These are phyloP conservation scores for Trypanosoma scelopori DNA, from an alignment of 208 protist species.

Conservation along the genomic window DNA sequence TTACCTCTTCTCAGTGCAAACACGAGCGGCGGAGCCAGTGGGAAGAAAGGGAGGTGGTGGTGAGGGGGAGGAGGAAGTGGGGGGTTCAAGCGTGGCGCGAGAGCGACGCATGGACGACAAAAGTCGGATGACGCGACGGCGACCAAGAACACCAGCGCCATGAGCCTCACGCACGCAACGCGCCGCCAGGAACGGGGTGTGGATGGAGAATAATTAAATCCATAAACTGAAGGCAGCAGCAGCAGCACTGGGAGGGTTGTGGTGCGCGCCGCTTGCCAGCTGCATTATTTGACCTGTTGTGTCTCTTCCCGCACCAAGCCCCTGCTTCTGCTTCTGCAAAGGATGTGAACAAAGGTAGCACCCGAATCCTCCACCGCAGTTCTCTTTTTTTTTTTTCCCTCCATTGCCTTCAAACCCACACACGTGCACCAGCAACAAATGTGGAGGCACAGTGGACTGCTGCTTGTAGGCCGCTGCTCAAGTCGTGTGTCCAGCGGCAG, in stretches of 20 bases:
- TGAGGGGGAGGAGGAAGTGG: background rate
- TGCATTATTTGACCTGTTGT: no score
- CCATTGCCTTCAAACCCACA: background rate
- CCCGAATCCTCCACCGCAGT: background rate
- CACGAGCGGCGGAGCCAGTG: background rate
- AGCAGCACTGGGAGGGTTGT: background rate
- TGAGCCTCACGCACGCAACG: no score
- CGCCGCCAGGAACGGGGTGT: background rate
- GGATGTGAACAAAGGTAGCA: background rate
- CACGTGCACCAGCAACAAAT: background rate
- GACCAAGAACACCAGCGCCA: no score
- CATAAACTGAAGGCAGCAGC: no score
- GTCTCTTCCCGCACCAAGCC: no score
- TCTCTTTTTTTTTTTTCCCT: conserved; percentile 2
- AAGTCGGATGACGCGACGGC: no score
- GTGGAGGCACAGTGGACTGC: conserved; percentile 2
- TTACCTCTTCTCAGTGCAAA: background rate
- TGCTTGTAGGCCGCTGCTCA: background rate
- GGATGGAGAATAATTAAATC: background rate
- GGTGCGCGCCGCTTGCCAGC: background rate
- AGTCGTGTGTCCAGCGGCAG: background rate
- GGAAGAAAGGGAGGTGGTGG: background rate
- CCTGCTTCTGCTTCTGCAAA: background rate
- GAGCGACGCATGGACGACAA: no score
- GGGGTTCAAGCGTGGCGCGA: background rate